A percentile compares a stretch with the other conserved stretches of the same genome.
Conservation (phyloP, 345 rosid genomes). For the Orychophragmus violaceus region DNA sequence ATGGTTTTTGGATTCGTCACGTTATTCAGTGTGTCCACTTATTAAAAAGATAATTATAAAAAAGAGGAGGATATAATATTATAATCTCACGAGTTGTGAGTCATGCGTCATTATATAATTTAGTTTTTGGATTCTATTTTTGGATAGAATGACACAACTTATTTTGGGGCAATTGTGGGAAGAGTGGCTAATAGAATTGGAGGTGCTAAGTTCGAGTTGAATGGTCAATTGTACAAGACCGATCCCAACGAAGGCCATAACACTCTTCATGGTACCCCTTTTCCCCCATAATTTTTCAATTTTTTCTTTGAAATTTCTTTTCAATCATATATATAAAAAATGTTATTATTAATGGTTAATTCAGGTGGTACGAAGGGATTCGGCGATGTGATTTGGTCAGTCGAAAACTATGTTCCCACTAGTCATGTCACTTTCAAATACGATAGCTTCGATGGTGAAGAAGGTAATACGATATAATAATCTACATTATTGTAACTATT, state of each 20-base stretch:
- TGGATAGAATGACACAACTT: conserved; percentile 53
- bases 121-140: neutral
- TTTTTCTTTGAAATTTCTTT: neutral
- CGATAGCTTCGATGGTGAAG: conserved; percentile 59
- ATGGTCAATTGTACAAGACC: conserved; percentile 52
- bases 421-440: conserved; percentile 55
- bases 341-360: neutral
- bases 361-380: conserved; percentile 77
- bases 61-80: neutral
- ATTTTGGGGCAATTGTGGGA: conserved; percentile 80
- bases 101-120: neutral
- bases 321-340: neutral
- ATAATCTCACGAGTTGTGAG: neutral
- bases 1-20: conserved; percentile 12
- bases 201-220: conserved; percentile 49
- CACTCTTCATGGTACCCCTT: conserved; percentile 61
- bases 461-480: conserved; percentile 41
- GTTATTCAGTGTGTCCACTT: neutral
- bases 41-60: neutral
- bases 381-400: conserved; percentile 60
- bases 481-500: too few species aligned
- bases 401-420: conserved; percentile 28
- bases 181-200: conserved; percentile 81
- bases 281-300: neutral
- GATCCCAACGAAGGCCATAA: conserved; percentile 64